These are phyloP conservation scores for Candida insectalens DNA, from an alignment of 805 yeast species.

Conservation along the genomic window DNA sequence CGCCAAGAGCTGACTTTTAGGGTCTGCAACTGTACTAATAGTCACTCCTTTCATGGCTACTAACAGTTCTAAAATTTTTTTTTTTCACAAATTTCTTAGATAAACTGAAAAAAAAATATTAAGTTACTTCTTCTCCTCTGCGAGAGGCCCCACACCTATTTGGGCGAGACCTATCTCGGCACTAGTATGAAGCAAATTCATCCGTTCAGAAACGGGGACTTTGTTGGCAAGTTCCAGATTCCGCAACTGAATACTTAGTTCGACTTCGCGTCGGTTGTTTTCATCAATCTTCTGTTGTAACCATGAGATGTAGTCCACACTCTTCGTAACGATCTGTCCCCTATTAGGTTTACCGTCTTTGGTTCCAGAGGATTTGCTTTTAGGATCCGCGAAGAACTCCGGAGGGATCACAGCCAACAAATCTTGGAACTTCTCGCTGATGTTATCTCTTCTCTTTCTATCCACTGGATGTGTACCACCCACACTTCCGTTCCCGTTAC, in stretches of 20 bases:
- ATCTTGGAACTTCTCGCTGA: slow-evolving; percentile 50
- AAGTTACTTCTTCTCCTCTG: slow-evolving; percentile 22
- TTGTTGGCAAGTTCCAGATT: slow-evolving; percentile 37
- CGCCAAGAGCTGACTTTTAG: slow-evolving; percentile 10
- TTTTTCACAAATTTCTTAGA: background rate
- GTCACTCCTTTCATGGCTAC: slow-evolving; percentile 1
- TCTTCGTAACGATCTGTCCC: slow-evolving; percentile 69
- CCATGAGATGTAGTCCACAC: slow-evolving; percentile 61
- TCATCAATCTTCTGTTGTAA: slow-evolving; percentile 69
- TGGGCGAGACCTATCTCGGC: slow-evolving; percentile 70
- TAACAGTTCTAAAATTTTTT: too few species aligned
- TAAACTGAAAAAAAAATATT: background rate
- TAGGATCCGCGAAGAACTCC: slow-evolving; percentile 30
- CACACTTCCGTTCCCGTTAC: slow-evolving; percentile 12
- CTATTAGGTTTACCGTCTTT: slow-evolving; percentile 81
- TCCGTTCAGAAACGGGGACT: slow-evolving; percentile 27
- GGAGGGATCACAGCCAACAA: slow-evolving; percentile 24
- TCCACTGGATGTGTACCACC: slow-evolving; percentile 22
- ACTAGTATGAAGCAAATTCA: slow-evolving; percentile 52
- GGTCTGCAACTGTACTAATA: background rate
- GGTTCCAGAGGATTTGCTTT: slow-evolving; percentile 48
- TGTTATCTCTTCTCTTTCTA: slow-evolving; percentile 43
- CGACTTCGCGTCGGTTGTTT: slow-evolving; percentile 72
- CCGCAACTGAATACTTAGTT: slow-evolving; percentile 50
- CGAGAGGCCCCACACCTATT: slow-evolving; percentile 77